Conservation (phyloP, 169 alveolate genomes). For the Babesia ovata region DNA sequence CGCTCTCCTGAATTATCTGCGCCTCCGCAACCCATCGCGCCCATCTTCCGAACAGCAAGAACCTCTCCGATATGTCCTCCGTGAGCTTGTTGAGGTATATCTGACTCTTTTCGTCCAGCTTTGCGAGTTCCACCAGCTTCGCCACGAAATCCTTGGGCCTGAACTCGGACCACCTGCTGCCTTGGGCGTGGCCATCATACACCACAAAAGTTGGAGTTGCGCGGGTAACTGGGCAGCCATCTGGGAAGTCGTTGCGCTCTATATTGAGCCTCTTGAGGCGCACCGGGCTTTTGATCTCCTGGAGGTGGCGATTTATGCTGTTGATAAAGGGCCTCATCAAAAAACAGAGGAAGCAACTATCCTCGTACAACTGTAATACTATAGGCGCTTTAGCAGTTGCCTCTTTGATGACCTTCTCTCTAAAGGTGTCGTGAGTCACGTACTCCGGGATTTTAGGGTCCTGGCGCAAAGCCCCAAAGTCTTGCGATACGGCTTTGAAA, state of each 20-base stretch:
- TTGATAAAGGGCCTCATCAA: conserved; percentile 75
- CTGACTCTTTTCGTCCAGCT: conserved; percentile 28
- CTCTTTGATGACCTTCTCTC: conserved; percentile 36
- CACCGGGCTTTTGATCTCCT: conserved; percentile 53
- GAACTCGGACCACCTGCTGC: conserved; percentile 58
- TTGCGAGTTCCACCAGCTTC: conserved; percentile 41
- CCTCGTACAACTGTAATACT: conserved; percentile 66
- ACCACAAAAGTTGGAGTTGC: conserved; percentile 75
- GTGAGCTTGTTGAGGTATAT: conserved; percentile 26
- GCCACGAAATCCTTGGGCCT: conserved; percentile 60
- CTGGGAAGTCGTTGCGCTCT: conserved; percentile 76
- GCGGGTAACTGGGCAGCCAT: conserved; percentile 66
- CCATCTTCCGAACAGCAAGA: conserved; percentile 42
- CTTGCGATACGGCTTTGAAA: conserved; percentile 64
- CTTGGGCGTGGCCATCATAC: conserved; percentile 36
- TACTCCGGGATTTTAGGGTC: conserved; percentile 38
- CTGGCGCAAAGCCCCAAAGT: conserved; percentile 9
- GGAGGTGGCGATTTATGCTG: conserved; percentile 51
- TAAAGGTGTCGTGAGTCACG: conserved; percentile 49
- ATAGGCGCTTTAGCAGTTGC: conserved; percentile 47
- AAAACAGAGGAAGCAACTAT: conserved; percentile 75
- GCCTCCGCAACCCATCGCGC: conserved; percentile 53
- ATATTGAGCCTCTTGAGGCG: conserved; percentile 69
- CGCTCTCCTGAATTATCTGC: conserved; percentile 40
- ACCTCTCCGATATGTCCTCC: conserved; percentile 50